Evolutionary conservation across 768 basidiomycete genomes (phyloP), one percentile per base, ranked within the genome.

Genomic region (Coprinopsis strossmayeri): DNA sequence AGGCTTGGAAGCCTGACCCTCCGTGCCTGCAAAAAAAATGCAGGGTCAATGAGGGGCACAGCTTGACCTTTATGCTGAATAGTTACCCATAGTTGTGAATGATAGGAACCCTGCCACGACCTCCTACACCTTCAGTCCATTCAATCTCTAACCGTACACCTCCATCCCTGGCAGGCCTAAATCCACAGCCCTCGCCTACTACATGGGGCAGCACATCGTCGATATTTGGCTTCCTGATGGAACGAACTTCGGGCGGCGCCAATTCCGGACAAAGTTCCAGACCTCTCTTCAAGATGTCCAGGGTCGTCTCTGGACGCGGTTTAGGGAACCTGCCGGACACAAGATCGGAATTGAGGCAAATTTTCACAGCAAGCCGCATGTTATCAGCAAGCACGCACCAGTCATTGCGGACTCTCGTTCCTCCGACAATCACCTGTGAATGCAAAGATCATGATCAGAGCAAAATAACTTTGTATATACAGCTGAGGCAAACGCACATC

Each of bases 251-350:
- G 5, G 78, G 78, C 1, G 81, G 74, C 1, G 74, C 79, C 24
- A 83, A 69, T 48, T 81, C 79, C 0, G 79, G 77, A 51, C 76
- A 77, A 18, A 81, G 63, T 3, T 67, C 66, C 4, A 86, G 64
- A 4, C 59, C 72, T 15, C 72, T 72, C 27, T 70, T 59, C 10
- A 89, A 68, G 40, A 88, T 86, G 34, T 78, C 72, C 2, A 62
- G 60, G 1, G 81, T 82, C 2, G 77, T 85, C 56, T 84, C 76
- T 12, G 76, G 73, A 9, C 86, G 78, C 2, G 84, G 76, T 2
- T 64, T 64, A 0, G 87, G 83, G 55, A 80, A 80, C 83, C 82
- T 83, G 7, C 30, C n/a, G n/a, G n/a, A n/a, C n/a, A n/a, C n/a
- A 40, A 18, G 12, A 38, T 48, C 11, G 12, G n/a, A 20, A 37